These are phyloP conservation scores for Rhinocladiella similis DNA, from an alignment of 2,329 filamentous ascomycete species.

Conservation along the genomic window DNA sequence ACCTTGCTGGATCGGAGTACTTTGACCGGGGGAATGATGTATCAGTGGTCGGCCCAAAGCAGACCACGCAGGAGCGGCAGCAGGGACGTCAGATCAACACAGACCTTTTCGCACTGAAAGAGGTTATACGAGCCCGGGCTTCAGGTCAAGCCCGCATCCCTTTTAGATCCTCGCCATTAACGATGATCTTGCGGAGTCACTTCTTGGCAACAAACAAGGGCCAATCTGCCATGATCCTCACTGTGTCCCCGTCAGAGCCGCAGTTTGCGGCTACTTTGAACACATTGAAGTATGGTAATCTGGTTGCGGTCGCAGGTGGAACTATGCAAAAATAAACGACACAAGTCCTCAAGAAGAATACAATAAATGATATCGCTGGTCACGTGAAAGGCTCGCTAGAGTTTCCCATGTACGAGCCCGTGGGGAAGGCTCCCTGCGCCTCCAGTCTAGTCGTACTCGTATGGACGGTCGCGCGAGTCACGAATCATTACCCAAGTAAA, in stretches of 20 bases:
- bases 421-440: neutral
- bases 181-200: conserved; percentile 23
- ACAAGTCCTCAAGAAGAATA: no score
- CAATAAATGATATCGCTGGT: no score
- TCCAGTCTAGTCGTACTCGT: no score
- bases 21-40: conserved; percentile 34
- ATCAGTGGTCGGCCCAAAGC: conserved; percentile 28
- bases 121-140: conserved; percentile 45
- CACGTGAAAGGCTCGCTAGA: no score
- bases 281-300: conserved; percentile 45
- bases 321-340: no score
- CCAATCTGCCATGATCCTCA: conserved; percentile 41
- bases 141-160: conserved; percentile 21
- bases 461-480: no score
- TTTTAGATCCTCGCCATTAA: no score
- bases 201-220: conserved; percentile 34
- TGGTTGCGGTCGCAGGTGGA: conserved; percentile 32
- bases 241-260: conserved; percentile 38
- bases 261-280: conserved; percentile 45
- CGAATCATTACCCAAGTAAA: no score
- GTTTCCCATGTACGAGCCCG: no score
- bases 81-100: conserved; percentile 48
- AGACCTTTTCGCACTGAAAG: conserved; percentile 47
- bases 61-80: conserved; percentile 41
- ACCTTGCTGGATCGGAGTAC: conserved; percentile 49